These are phyloP conservation scores for Sugiyamaella grinbergsii DNA, from an alignment of 1,139 yeast genomes.

Conservation along the genomic window DNA sequence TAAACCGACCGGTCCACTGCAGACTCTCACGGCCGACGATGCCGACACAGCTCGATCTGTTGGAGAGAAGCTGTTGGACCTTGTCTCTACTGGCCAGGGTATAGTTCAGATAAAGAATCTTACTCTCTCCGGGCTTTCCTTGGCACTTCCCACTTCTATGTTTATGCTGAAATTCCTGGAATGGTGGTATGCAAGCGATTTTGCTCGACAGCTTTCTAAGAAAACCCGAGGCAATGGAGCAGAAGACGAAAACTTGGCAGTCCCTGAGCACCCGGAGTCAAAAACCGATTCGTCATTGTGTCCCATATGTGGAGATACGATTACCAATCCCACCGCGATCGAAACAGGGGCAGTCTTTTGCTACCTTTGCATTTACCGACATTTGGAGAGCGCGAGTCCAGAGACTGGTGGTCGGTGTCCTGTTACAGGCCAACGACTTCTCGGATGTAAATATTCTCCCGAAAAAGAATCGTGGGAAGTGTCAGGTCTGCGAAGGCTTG, in stretches of 20 bases:
- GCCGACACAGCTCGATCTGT: conserved; percentile 21
- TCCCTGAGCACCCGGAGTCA: conserved; percentile 43
- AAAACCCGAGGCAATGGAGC: conserved; percentile 53
- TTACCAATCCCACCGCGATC: conserved; percentile 79
- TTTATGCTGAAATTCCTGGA: conserved; percentile 84
- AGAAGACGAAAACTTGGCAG: conserved; percentile 51
- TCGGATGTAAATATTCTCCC: conserved; percentile 70
- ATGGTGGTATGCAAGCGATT: conserved; percentile 90
- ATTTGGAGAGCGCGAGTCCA: conserved; percentile 51
- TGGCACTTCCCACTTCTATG: conserved; percentile 78
- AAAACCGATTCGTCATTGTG: conserved; percentile 45
- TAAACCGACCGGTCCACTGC: conserved; percentile 11
- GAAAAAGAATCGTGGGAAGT: conserved; percentile 67
- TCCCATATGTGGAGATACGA: conserved; percentile 67
- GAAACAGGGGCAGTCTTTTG: conserved; percentile 93
- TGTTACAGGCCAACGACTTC: conserved; percentile 67
- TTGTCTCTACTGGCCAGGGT: conserved; percentile 30
- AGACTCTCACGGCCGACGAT: conserved; percentile 14
- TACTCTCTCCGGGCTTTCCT: conserved; percentile 34
- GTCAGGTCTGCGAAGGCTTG: conserved; percentile 70
- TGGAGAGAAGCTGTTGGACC: conserved; percentile 25
- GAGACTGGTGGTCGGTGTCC: conserved; percentile 80
- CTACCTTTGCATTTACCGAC: conserved; percentile 78
- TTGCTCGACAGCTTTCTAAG: conserved; percentile 62
- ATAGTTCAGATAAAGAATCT: conserved; percentile 45